These are phyloP conservation scores for Mortierella sp. DNA, from an alignment of 371 early-diverging fungal genomes.

Conservation along the genomic window DNA sequence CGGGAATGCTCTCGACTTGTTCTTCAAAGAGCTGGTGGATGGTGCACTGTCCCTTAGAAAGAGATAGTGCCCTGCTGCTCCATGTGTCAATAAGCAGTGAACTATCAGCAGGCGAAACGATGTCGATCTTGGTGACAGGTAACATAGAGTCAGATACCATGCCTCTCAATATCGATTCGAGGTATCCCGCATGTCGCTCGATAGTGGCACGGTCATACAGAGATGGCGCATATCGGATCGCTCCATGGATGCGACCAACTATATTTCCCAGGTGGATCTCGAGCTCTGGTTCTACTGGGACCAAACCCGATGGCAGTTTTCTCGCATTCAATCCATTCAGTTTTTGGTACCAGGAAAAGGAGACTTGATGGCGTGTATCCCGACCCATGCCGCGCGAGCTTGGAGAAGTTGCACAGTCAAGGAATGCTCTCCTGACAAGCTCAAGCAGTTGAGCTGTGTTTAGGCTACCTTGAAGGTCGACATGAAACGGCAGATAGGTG, in stretches of 20 bases:
- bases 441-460: conserved; percentile 6
- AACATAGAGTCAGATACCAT: conserved; percentile 1
- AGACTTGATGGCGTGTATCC: neutral
- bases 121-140: conserved; percentile 3
- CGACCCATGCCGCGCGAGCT: neutral
- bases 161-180: conserved; percentile 5
- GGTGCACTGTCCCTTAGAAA: neutral
- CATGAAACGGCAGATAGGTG: neutral
- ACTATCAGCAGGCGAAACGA: conserved; percentile 9
- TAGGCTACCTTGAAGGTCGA: neutral
- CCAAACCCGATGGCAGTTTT: neutral
- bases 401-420: neutral
- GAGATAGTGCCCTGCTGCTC: conserved; percentile 1
- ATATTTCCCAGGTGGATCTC: neutral
- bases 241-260: conserved; percentile 5
- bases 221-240: conserved; percentile 9
- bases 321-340: no score
- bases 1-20: conserved; percentile 8
- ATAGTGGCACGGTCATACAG: conserved; percentile 6
- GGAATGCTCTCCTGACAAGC: conserved; percentile 3
- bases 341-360: conserved; percentile 1
- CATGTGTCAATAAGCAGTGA: conserved; percentile 7
- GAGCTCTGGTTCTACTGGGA: conserved; percentile 3
- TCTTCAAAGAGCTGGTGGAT: conserved; percentile 15
- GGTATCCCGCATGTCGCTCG: conserved; percentile 10